Percentiles rank a stretch among this genome's conserved stretches.
Conservation (phyloP, 1,284 basidiomycete species). For the Pascua sp. region DNA sequence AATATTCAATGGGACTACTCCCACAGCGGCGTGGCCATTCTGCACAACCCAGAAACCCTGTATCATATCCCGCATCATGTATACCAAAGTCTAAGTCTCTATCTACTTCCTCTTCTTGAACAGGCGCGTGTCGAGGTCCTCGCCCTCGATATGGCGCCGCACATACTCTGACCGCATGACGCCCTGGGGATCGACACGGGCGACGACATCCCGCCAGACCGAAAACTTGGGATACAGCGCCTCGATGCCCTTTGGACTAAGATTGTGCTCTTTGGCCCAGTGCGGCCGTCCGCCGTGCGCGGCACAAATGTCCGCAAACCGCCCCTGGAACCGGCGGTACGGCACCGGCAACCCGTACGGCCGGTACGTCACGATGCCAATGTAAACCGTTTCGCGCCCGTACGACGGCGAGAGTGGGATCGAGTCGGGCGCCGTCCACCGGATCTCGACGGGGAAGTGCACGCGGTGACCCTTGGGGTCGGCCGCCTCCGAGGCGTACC, state of each 20-base stretch:
- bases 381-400: constrained; percentile 79
- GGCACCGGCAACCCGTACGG: constrained; percentile 87
- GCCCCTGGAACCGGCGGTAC: constrained; percentile 74
- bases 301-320: constrained; percentile 72
- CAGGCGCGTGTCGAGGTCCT: constrained; percentile 36
- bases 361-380: constrained; percentile 93
- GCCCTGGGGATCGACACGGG: constrained; percentile 72
- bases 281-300: constrained; percentile 81
- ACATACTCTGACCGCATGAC: constrained; percentile 63
- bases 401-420: constrained; percentile 90
- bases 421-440: constrained; percentile 83
- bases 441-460: constrained; percentile 91
- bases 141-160: constrained; percentile 54
- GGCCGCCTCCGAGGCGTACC: constrained; percentile 67
- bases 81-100: not conserved
- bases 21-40: too few species aligned
- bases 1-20: too few species aligned
- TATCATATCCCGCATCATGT: constrained; percentile 5
- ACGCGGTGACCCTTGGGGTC: constrained; percentile 71
- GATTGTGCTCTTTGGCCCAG: constrained; percentile 91
- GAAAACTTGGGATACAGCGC: constrained; percentile 76
- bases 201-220: constrained; percentile 69
- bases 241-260: constrained; percentile 65
- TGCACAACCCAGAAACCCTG: too few species aligned
- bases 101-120: constrained; percentile 29